Evolutionary conservation across 2,329 filamentous ascomycete species (phyloP), one percentile per base, ranked within the genome.

Genomic region (Aspergillus sp.): DNA sequence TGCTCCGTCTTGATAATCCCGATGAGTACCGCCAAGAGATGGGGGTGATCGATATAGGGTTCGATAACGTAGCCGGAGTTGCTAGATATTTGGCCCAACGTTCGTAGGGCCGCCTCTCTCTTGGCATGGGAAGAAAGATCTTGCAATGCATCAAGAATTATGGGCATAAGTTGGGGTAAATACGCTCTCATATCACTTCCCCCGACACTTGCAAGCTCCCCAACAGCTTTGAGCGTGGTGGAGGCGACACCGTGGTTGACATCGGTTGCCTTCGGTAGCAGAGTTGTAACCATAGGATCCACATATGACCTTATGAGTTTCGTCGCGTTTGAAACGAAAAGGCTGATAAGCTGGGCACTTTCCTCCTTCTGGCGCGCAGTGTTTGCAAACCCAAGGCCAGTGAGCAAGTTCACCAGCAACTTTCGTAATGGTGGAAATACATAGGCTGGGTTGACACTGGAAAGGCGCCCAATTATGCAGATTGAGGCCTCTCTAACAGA

Each of bases 51-150:
- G 48, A 93, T 82, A 68, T 99, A 99, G 0, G 96, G 96, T 56
- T 93, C 87, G 59, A 99, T 98, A 52, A 99, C 96, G 76, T 99
- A 99, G 65, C 96, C 95, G 12, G 93, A 95, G 74, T 96, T 98
- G 70, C 92, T 96, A 6, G 95, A 92, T 55, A 99, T 80, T 71
- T 98, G 93, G 19, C 93, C 93, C 0, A 99, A 82, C 0, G 95
- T 95, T 64, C 90, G 90, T 33, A 99, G 81, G 3, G 95, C 93
- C 6, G 96, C 91, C 73, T 96, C 93, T 55, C 95, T 87, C 76
- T 98, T 98, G 46, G 87, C 82, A 47, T 91, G 88, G 3, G 93
- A 96, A 64, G 91, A 92, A 66, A 98, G 88, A 71, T 99, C 95
- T 74, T 99, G 93, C 52, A 99, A 81, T 27, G 93, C 93, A 60